Evolutionary conservation across 2,329 filamentous ascomycete species (phyloP), one percentile per base, ranked within the genome.

Genomic region (Neospermospora avenae): DNA sequence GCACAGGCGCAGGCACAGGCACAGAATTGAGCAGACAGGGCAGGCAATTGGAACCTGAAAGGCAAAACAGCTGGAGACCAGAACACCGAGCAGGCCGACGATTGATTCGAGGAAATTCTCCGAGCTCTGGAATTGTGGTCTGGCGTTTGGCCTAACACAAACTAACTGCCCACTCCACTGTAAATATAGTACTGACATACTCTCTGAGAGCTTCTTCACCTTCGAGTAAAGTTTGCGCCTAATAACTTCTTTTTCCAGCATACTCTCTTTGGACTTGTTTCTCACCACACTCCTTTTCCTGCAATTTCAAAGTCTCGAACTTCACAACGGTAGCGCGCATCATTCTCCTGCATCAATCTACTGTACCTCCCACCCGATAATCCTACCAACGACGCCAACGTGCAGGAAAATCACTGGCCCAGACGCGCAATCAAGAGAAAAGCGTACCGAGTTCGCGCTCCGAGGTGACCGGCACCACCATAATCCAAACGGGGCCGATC

Each of bases 371-470:
- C n/a, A 10, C 16, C 25, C 45, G 6, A 18, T 14, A 25, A 51
- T 20, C 46, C 8, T 18, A 11, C 48, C n/a, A 18, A 49, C 44
- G 41, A 55, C 39, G 25, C 53, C 28, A 46, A 44, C 25, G 16
- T 53, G 48, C 48, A 52, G 48, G 48, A 37, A 51, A 13, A 52
- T 16, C 14, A 34, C n/a, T 18, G 28, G 25, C 10, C 48, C 22
- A 37, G 28, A 37, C 34, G 44, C 44, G 22, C 45, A 20, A 11
- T 20, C 14, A 20, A 52, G 3, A 39, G 10, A 34, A 52, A 39
- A 52, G 49, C 35, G 51, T 41, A 54, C 48, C 48, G 22, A 18
- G 11, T 35, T 51, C 48, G 48, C 48, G 48, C 39, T 18, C 48
- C 35, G 13, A 8, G 4, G 14, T 39, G 18, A 28, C 20, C 49